Evolutionary conservation across 2,329 filamentous ascomycete species (phyloP), one percentile per base, ranked within the genome.

Genomic region (Lachnellula occidentalis): DNA sequence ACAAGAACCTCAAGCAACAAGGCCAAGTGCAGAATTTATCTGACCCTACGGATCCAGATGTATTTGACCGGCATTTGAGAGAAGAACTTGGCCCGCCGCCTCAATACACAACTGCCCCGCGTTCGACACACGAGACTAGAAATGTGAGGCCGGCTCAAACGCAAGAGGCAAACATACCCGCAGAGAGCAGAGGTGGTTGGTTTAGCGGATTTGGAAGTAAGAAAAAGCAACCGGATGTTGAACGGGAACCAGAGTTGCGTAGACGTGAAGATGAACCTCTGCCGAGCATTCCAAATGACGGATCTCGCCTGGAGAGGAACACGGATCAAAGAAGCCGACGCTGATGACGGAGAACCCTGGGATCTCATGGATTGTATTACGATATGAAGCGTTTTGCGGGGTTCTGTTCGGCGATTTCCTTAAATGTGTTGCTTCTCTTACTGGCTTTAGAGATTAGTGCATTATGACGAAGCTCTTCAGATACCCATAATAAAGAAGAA

Each of bases 21-120:
- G 78, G 78, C 19, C 66, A 73, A 27, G 72, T 76, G 11, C 51
- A 79, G 34, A 78, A 77, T 5, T 68, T 72, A 3, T 58, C 75
- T 51, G 78, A 82, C 60, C 78, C 78, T 14, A 81, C 76, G 62
- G 75, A 81, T 54, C 74, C 79, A 8, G 72, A 75, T 51, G 74
- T 78, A 51, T 81, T 74, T 60, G 78, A 82, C 64, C 71, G 74
- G 50, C 60, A 58, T 22, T 24, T 60, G 22, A 50, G 57, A 58
- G 62, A 53, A 48, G 62, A 62, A 56, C 51, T 48, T 53, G 59
- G 59, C 34, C 61, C 65, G 19, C 66, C 66, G 34, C 66, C 67
- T n/a, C 57, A 57, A 34, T 67, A 69, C 36, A 61, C 58, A 4
- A 50, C 57, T 36, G 50, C 48, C n/a, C 48, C 54, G 34, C 50